Evolutionary conservation across 768 basidiomycete genomes (phyloP).

Genomic region (Atractiella rhizophila): DNA sequence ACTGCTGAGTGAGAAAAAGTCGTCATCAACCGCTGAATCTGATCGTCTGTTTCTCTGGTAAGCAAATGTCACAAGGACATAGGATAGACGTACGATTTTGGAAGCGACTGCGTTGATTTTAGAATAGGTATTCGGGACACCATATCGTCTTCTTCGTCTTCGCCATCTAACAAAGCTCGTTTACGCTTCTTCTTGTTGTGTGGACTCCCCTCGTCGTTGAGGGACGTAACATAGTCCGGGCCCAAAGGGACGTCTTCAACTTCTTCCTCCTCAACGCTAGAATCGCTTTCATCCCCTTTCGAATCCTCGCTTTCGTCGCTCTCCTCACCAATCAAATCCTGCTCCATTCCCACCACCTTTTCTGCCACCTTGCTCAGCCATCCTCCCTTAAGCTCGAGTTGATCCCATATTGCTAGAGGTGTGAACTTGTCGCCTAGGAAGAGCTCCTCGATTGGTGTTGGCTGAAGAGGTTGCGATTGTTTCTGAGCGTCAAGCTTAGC

Average conservation of each 20-base stretch:
- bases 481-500: slow-evolving; percentile 20
- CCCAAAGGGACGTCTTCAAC: slow-evolving; percentile 10
- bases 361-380: slow-evolving; percentile 27
- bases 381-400: slow-evolving; percentile 56
- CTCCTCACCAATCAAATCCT: too few species aligned
- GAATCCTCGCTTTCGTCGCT: slow-evolving; percentile 15
- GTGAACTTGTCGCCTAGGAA: slow-evolving; percentile 30
- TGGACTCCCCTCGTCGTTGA: too few species aligned
- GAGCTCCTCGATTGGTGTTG: slow-evolving; percentile 50
- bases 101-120: not conserved
- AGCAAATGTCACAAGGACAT: not conserved
- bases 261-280: slow-evolving; percentile 9
- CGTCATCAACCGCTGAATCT: slow-evolving; percentile 41
- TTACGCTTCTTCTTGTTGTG: slow-evolving; percentile 14
- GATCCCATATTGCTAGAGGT: slow-evolving; percentile 68
- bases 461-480: slow-evolving; percentile 12
- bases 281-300: slow-evolving; percentile 12
- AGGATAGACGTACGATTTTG: not conserved
- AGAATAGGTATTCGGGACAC: not conserved
- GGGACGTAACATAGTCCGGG: too few species aligned
- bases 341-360: slow-evolving; percentile 18
- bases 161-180: slow-evolving; percentile 16
- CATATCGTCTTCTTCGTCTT: slow-evolving; percentile 18
- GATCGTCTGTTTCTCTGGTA: slow-evolving; percentile 1
- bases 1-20: slow-evolving; percentile 60